phyloP scores from a whole-genome alignment of 2,329 filamentous ascomycete species.

The Sclerotinia sclerotiorum region DNA sequence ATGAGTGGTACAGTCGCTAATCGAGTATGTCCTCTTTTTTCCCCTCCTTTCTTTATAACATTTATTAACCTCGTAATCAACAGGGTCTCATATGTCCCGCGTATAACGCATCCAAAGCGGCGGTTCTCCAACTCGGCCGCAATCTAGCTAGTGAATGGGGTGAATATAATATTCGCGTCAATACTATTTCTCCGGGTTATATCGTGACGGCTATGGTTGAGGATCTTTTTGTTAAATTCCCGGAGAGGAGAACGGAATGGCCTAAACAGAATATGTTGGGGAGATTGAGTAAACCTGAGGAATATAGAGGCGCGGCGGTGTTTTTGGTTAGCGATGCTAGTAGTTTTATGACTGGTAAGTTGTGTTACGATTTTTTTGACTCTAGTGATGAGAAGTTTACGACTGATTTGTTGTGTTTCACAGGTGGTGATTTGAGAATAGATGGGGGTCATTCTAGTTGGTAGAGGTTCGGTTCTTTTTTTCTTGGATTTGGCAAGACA shows the following conservation, averaged over 20 bases:
- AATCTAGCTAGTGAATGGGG: slow-evolving; percentile 76
- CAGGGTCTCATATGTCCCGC: slow-evolving; percentile 60
- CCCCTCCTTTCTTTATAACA: slow-evolving; percentile 38
- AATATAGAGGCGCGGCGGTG: slow-evolving; percentile 70
- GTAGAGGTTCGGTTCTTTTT: neutral
- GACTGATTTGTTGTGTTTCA: neutral
- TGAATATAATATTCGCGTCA: slow-evolving; percentile 66
- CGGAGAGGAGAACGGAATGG: slow-evolving; percentile 68
- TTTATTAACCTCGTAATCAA: neutral
- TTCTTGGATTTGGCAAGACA: neutral
- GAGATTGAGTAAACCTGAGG: slow-evolving; percentile 63
- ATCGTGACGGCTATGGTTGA: slow-evolving; percentile 83
- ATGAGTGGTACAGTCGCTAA: slow-evolving; percentile 70
- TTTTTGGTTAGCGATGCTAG: slow-evolving; percentile 67
- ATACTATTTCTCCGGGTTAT: slow-evolving; percentile 78
- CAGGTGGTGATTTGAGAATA: slow-evolving; percentile 3
- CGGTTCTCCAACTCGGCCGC: slow-evolving; percentile 67
- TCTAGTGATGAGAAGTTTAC: neutral
- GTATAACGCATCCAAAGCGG: slow-evolving; percentile 77
- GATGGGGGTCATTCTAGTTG: slow-evolving; percentile 11
- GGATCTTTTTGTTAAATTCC: slow-evolving; percentile 72
- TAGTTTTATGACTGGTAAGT: slow-evolving; percentile 64
- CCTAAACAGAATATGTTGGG: slow-evolving; percentile 83
- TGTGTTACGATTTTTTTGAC: neutral
- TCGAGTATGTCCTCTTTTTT: slow-evolving; percentile 47